Base-by-base conservation (phyloP, 83 land plant species). In the Isoetes engelmannii region DNA sequence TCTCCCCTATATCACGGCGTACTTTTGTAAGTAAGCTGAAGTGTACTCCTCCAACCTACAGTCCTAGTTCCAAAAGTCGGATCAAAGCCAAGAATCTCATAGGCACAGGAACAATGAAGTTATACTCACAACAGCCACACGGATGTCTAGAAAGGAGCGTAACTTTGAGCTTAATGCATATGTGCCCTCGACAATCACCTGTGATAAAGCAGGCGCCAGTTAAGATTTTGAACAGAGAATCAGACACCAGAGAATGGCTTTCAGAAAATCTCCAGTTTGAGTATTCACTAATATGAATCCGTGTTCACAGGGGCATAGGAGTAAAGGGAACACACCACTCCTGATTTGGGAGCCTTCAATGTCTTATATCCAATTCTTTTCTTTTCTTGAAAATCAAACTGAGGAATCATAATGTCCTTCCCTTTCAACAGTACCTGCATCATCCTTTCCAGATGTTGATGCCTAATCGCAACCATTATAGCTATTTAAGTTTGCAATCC, bases 161-260 rank as follows among this genome's bases (percentile, higher is more conserved):
- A 95, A 65, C 47, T 72, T 86, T 71, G 89, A 84, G 79, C 91
- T 87, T 46, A 95, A 66, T 21, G 97, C 99, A 85, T 91, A 95
- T 7, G 94, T 84, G 12, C 99, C 99, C 78, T 95, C 99, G 66
- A 95, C 91, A 69, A 95, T 89, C 28, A 95, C 90, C 99, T 95
- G 82, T 5, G 58, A 57, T 47, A 3, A 71, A 64, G 47, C 49
- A 48, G 4, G 45, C 47, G 37, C 37, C 37, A 28, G 0, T 28
- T 28, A 28, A 28, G 37, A 28, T 28, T 28, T 28, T 8, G 9
- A 59, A 59, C 62, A 59, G 18, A 8, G 9, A 59, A 59, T 59
- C 8, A 42, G 28, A 18, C 19, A 12, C 28, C 62, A 18, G 10
- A 59, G 18, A 42, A 59, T 18, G 10, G 19, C 28, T 37, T 51